Percentiles rank a stretch among this genome's conserved stretches.
Evolutionary conservation across 2,329 filamentous ascomycete species (phyloP).

Genomic region (Fusarium marasasianum): DNA sequence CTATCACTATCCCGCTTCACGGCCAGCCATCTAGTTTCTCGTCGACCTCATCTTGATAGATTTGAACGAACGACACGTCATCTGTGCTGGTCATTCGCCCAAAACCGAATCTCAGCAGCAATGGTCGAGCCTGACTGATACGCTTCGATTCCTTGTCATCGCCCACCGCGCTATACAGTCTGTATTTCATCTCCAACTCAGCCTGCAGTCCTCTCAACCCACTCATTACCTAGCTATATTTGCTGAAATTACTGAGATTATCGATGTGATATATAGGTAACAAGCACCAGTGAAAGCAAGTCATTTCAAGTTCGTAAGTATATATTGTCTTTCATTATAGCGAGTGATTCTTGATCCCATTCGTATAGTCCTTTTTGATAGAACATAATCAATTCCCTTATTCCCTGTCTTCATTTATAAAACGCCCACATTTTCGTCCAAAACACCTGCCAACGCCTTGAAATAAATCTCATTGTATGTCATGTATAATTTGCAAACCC

Average conservation of each 20-base stretch:
- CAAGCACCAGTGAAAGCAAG: not conserved
- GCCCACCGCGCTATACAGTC: not conserved
- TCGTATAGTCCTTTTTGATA: not conserved
- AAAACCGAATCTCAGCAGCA: not conserved
- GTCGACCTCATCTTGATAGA: not conserved
- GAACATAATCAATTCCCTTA: conserved; percentile 6
- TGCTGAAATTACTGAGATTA: not conserved
- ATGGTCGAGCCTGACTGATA: not conserved
- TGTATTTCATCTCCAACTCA: not conserved
- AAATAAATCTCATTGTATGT: conserved; percentile 3
- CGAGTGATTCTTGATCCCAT: not conserved
- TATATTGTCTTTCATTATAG: not conserved
- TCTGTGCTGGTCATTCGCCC: not conserved
- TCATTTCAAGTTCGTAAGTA: not conserved
- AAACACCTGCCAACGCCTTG: conserved; percentile 21
- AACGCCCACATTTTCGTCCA: conserved; percentile 16
- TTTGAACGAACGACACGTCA: not conserved
- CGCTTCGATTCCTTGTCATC: not conserved
- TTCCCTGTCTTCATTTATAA: conserved; percentile 10
- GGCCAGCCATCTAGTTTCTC: not conserved
- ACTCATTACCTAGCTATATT: not conserved
- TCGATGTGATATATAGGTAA: not conserved
- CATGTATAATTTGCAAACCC: conserved; percentile 17
- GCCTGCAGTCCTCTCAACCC: not conserved
- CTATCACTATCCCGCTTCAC: conserved; percentile 7